Percentiles rank a stretch among this genome's conserved stretches.
These are phyloP conservation scores for Bothia castanella DNA, from an alignment of 1,284 basidiomycete genomes.

Conservation along the genomic window DNA sequence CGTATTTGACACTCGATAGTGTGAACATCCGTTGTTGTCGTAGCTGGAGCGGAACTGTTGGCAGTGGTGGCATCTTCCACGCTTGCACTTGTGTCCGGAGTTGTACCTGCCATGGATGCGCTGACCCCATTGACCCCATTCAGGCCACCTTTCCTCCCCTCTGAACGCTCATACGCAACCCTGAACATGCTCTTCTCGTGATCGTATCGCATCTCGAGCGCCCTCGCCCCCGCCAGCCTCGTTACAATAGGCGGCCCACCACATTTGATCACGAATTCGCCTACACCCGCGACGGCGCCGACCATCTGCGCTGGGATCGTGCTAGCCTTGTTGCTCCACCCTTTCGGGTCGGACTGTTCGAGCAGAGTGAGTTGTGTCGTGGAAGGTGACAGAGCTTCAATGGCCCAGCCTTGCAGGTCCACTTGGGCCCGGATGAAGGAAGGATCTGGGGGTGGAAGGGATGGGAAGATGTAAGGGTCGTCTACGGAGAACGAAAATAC, in stretches of 20 bases:
- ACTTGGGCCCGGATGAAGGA: conserved; percentile 91
- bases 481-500: conserved; percentile 95
- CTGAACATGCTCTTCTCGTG: conserved; percentile 81
- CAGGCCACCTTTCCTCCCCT: conserved; percentile 44
- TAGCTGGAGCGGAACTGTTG: neutral
- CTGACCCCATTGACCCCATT: conserved; percentile 24
- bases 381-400: conserved; percentile 92
- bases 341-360: conserved; percentile 96
- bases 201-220: conserved; percentile 76
- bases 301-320: conserved; percentile 93
- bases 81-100: conserved; percentile 3
- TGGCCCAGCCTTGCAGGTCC: conserved; percentile 95
- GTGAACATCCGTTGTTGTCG: conserved; percentile 36
- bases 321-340: conserved; percentile 89
- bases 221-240: conserved; percentile 76
- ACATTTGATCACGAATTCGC: conserved; percentile 92
- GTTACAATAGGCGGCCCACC: conserved; percentile 92
- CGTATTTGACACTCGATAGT: conserved; percentile 90
- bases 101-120: conserved; percentile 10
- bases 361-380: conserved; percentile 93
- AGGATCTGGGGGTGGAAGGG: conserved; percentile 66
- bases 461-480: conserved; percentile 81
- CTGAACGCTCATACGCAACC: conserved; percentile 79
- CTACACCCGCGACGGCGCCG: conserved; percentile 79
- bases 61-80: conserved; percentile 13